Percentiles rank a stretch among this genome's conserved stretches.
phyloP scores from a whole-genome alignment of 129 eudicot genomes.

The Flaveria trinervia region DNA sequence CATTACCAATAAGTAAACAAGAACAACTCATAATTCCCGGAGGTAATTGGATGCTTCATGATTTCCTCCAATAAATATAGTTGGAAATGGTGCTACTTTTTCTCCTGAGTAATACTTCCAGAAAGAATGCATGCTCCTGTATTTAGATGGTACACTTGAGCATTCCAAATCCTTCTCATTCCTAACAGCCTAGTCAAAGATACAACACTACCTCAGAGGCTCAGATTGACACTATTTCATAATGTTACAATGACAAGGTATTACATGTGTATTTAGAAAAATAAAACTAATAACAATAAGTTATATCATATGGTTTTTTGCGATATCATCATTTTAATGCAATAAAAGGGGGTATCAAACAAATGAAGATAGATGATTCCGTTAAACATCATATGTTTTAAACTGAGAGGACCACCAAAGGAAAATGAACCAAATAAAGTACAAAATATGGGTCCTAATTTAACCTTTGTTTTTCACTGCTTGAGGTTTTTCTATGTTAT shows the following conservation, averaged over 20 bases:
- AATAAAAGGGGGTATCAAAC: not conserved
- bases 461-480: not conserved
- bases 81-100: conserved; percentile 84
- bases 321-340: not conserved
- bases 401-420: not conserved
- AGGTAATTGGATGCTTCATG: conserved; percentile 98
- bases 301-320: not conserved
- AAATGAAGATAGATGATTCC: not conserved
- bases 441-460: not conserved
- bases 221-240: conserved; percentile 10
- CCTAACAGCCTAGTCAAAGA: conserved; percentile 75
- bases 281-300: not conserved
- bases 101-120: conserved; percentile 96
- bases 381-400: not conserved
- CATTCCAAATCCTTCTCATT: conserved; percentile 81
- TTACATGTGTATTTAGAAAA: not conserved
- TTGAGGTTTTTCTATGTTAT: not conserved
- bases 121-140: conserved; percentile 73
- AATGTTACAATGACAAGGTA: not conserved
- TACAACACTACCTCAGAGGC: not conserved
- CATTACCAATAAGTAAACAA: not conserved
- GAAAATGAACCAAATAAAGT: not conserved
- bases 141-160: conserved; percentile 69
- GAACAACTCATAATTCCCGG: conserved; percentile 79
- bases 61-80: conserved; percentile 94